These are phyloP conservation scores for Chlamydomonas applanata DNA, from an alignment of 139 green algal species.

Conservation along the genomic window DNA sequence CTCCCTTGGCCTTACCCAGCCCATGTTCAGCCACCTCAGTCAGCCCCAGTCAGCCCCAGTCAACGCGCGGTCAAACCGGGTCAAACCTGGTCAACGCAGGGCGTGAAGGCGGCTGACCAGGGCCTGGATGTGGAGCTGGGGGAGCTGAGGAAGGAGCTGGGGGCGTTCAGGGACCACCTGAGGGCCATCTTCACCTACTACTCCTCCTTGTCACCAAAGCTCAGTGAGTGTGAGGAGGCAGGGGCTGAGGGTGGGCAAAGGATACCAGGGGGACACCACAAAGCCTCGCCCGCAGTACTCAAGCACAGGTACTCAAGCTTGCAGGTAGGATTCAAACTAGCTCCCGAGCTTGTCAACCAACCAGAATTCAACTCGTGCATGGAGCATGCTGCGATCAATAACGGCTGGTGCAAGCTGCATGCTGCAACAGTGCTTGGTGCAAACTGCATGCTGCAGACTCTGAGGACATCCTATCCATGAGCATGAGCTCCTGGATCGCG, in stretches of 20 bases:
- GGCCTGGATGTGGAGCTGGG: slow-evolving; percentile 30
- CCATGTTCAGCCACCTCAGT: too few relatives aligned
- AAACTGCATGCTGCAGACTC: slow-evolving; percentile 21
- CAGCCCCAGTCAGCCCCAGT: too few relatives aligned
- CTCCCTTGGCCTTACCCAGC: too few relatives aligned
- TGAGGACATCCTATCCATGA: slow-evolving; percentile 26
- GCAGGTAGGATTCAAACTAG: background rate
- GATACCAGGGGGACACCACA: too few relatives aligned
- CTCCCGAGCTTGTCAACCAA: background rate
- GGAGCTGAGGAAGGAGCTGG: slow-evolving; percentile 32
- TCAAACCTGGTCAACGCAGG: background rate
- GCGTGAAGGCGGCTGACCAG: slow-evolving; percentile 25
- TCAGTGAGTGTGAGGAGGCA: slow-evolving; percentile 36
- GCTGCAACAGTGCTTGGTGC: background rate
- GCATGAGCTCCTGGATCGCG: slow-evolving; percentile 26
- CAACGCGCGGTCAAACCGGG: too few relatives aligned
- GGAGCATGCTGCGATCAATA: background rate
- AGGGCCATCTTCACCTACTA: slow-evolving; percentile 45
- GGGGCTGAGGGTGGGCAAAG: too few relatives aligned
- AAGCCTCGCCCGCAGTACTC: too few relatives aligned
- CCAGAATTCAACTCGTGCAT: background rate
- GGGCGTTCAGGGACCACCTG: slow-evolving; percentile 24
- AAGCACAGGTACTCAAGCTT: background rate
- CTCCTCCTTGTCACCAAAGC: background rate
- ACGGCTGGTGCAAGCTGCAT: background rate